These are phyloP conservation scores for Eucalyptus sp. DNA, from an alignment of 345 rosid species.

Conservation along the genomic window DNA sequence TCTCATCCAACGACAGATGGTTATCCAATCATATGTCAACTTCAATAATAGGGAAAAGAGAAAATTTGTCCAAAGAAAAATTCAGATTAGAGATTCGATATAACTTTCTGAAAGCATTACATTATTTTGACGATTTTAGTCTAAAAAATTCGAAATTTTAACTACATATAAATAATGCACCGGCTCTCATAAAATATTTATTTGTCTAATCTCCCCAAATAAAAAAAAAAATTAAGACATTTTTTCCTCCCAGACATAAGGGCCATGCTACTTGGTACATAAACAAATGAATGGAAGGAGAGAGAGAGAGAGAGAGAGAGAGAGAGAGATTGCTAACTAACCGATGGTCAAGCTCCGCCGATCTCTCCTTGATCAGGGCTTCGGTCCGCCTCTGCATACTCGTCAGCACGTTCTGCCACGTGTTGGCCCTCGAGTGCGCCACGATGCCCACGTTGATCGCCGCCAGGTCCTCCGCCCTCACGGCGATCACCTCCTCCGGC, in stretches of 20 bases:
- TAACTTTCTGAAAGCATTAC: neutral
- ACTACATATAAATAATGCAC: neutral
- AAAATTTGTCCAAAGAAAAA: neutral
- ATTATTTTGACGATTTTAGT: neutral
- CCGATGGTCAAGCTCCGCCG: neutral
- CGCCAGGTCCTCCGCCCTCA: slow-evolving; percentile 57
- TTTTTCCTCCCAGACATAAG: neutral
- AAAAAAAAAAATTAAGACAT: neutral
- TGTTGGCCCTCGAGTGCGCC: slow-evolving; percentile 62
- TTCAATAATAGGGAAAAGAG: neutral
- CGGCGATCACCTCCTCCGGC: slow-evolving; percentile 61
- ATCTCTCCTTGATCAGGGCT: slow-evolving; percentile 5
- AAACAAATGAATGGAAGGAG: neutral
- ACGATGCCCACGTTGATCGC: slow-evolving; percentile 67
- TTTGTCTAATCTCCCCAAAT: neutral
- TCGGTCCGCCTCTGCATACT: slow-evolving; percentile 49
- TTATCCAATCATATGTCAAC: neutral
- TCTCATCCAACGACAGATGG: neutral
- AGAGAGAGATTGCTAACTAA: neutral
- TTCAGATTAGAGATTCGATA: too few relatives aligned
- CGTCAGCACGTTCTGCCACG: slow-evolving; percentile 71
- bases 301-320: neutral
- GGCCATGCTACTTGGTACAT: neutral
- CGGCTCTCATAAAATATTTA: neutral
- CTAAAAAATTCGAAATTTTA: neutral